These are phyloP conservation scores for Hypsizygus marmoreus DNA, from an alignment of 768 basidiomycete species.

Conservation along the genomic window DNA sequence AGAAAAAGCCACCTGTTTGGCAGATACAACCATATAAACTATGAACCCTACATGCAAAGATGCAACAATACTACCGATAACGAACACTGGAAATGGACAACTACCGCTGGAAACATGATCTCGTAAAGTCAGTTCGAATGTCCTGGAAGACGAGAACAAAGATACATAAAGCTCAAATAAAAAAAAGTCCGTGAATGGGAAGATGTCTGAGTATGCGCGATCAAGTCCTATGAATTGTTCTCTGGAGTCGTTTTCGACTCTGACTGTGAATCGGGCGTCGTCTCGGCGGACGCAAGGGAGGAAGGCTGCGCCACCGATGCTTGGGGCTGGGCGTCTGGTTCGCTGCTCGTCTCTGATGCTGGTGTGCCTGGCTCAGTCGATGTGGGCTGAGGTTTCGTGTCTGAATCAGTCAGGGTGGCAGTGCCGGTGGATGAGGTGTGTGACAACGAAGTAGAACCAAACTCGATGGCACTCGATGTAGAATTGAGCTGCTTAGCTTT, in stretches of 20 bases:
- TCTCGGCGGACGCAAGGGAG: not conserved
- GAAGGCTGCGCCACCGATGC: not conserved
- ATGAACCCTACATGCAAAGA: too few relatives aligned
- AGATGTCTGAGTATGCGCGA: too few relatives aligned
- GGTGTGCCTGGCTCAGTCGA: not conserved
- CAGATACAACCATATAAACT: too few relatives aligned
- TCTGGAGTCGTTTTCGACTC: not conserved
- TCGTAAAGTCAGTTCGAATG: too few relatives aligned
- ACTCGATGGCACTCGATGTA: constrained; percentile 9
- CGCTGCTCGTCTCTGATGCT: not conserved
- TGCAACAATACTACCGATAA: too few relatives aligned
- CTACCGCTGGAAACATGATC: too few relatives aligned
- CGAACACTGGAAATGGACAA: too few relatives aligned
- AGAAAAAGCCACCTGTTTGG: too few relatives aligned
- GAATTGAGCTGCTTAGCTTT: constrained; percentile 22
- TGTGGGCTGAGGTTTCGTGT: constrained; percentile 1
- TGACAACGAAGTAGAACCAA: constrained; percentile 3
- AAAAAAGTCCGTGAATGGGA: too few relatives aligned
- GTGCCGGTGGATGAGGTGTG: not conserved
- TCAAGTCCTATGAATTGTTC: too few relatives aligned
- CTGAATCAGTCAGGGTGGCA: not conserved
- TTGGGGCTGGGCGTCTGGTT: not conserved
- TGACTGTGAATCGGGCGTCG: not conserved
- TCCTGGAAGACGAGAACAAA: not conserved
- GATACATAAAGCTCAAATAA: too few relatives aligned